Evolutionary conservation across 2,329 filamentous ascomycete species (phyloP).

Genomic region (Coniochaeta hoffmannii): DNA sequence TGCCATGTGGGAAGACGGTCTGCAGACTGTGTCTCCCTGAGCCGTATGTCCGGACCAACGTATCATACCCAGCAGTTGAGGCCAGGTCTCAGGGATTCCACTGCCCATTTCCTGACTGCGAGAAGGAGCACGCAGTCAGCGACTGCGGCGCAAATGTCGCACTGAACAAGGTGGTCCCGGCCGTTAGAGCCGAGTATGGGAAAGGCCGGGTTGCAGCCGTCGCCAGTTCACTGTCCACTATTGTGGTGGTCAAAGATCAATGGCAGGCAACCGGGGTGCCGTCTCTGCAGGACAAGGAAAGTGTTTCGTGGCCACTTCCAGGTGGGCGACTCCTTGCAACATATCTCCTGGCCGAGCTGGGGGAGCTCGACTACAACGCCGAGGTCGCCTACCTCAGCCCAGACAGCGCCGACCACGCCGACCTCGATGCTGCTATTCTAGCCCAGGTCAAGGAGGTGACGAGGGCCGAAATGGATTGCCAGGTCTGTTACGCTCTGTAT

Average conservation of each 20-base stretch:
- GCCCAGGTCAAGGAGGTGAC: constrained; percentile 52
- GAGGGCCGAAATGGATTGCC: constrained; percentile 73
- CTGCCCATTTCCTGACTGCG: constrained; percentile 65
- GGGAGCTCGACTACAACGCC: constrained; percentile 47
- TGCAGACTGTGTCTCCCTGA: constrained; percentile 70
- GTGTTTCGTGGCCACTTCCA: constrained; percentile 28
- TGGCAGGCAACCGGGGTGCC: constrained; percentile 33
- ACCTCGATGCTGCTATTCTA: constrained; percentile 34
- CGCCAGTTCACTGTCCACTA: constrained; percentile 28
- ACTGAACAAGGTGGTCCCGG: constrained; percentile 61
- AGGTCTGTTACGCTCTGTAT: constrained; percentile 78
- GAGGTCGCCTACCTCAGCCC: constrained; percentile 42
- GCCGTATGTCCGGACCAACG: constrained; percentile 55
- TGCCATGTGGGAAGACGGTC: constrained; percentile 75
- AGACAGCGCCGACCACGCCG: constrained; percentile 16
- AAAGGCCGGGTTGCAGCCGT: constrained; percentile 25
- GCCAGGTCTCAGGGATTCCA: constrained; percentile 61
- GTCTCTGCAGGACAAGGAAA: constrained; percentile 27
- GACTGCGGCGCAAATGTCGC: constrained; percentile 76
- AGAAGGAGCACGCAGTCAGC: constrained; percentile 62
- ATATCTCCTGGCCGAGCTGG: constrained; percentile 57
- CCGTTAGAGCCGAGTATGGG: constrained; percentile 47
- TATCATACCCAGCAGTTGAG: constrained; percentile 68
- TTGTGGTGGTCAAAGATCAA: constrained; percentile 27
- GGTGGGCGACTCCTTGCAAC: constrained; percentile 59